Percentiles rank a stretch among this genome's conserved stretches.
phyloP scores from a whole-genome alignment of 306 rosid genomes.

The Dalbergia oliveri region DNA sequence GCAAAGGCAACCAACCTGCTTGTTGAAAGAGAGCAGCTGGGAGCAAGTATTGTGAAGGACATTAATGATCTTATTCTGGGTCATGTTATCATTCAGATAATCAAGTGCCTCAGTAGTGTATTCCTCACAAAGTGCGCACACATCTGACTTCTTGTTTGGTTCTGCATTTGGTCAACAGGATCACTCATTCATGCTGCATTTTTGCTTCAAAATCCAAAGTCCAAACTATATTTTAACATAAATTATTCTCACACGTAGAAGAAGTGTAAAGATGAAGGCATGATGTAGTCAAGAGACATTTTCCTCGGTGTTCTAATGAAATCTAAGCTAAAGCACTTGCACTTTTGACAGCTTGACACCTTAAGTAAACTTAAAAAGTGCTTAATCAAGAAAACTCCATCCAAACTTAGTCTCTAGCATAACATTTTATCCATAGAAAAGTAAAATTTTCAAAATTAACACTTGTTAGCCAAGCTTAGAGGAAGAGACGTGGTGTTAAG shows the following conservation, averaged over 20 bases:
- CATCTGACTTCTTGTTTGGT: constrained; percentile 49
- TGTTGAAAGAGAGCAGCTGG: constrained; percentile 45
- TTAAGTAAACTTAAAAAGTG: not conserved
- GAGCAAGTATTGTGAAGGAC: constrained; percentile 59
- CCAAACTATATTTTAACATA: not conserved
- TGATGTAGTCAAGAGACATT: constrained; percentile 6
- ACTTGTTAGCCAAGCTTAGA: not conserved
- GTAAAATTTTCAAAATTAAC: not conserved
- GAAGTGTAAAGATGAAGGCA: not conserved
- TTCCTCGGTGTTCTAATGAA: constrained; percentile 7
- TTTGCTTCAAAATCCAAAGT: not conserved
- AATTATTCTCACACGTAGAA: not conserved
- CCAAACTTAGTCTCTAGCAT: not conserved
- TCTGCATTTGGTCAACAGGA: constrained; percentile 51
- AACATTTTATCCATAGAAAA: not conserved
- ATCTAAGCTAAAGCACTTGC: not conserved
- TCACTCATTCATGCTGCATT: not conserved
- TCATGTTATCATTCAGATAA: constrained; percentile 65
- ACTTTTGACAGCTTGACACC: constrained; percentile 4
- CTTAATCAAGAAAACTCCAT: not conserved
- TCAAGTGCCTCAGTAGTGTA: constrained; percentile 66
- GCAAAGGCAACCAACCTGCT: constrained; percentile 57
- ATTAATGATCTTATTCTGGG: constrained; percentile 64
- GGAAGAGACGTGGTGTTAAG: not conserved
- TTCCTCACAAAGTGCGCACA: constrained; percentile 82